Evolutionary conservation across 1,139 yeast genomes (phyloP).

Genomic region (Saccharomyces uvarum): DNA sequence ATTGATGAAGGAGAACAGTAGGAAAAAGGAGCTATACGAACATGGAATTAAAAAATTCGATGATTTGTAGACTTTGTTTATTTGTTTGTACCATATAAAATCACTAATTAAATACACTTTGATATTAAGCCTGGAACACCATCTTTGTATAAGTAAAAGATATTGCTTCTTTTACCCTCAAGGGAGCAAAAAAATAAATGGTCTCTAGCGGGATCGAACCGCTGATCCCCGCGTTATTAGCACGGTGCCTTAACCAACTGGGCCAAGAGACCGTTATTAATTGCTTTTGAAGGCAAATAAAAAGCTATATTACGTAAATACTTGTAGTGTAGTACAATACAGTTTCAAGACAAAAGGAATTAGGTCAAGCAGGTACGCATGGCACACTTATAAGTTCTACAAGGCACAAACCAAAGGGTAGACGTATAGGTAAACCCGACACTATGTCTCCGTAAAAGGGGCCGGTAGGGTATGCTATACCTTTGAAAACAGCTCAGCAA

Average conservation of each 20-base stretch:
- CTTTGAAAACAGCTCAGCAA: background rate
- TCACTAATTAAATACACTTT: background rate
- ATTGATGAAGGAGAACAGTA: constrained; percentile 18
- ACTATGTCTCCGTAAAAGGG: no score
- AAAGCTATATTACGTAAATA: no score
- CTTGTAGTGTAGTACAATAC: no score
- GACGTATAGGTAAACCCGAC: no score
- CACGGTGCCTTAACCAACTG: constrained; percentile 32
- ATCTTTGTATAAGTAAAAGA: no score
- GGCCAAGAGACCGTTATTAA: constrained; percentile 25
- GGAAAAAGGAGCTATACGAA: constrained; percentile 37
- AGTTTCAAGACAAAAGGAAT: background rate
- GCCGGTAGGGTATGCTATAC: background rate
- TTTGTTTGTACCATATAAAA: background rate
- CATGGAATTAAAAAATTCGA: constrained; percentile 65
- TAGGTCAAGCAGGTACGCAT: no score
- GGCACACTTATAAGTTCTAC: no score
- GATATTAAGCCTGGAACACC: background rate
- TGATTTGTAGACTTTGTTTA: constrained; percentile 37
- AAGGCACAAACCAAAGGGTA: no score
- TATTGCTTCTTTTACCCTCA: no score
- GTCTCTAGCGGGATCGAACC: constrained; percentile 32
- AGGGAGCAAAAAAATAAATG: constrained; percentile 13
- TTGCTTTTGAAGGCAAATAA: background rate
- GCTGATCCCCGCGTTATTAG: constrained; percentile 32